These are phyloP conservation scores for Pyricularia pennisetigena DNA, from an alignment of 2,329 filamentous ascomycete species.

Conservation along the genomic window DNA sequence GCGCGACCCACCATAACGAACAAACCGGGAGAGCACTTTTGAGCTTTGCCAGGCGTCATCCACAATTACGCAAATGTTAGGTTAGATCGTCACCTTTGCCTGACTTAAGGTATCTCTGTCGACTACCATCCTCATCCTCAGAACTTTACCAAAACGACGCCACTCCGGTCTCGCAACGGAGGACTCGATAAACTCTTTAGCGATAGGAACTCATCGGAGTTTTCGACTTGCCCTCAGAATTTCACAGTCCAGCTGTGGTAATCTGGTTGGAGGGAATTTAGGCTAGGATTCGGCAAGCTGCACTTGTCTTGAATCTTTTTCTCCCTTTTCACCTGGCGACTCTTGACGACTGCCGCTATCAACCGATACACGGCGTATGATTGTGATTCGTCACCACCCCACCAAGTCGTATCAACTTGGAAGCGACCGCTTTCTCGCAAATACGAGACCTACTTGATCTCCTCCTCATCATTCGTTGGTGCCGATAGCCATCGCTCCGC, in stretches of 20 bases:
- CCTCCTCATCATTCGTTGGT: constrained; percentile 2
- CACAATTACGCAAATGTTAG: constrained; percentile 6
- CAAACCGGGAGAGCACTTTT: constrained; percentile 3
- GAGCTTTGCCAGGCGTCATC: constrained; percentile 4
- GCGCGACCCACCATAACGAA: constrained; percentile 2
- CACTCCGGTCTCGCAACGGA: not conserved
- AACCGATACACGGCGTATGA: not conserved
- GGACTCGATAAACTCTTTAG: not conserved
- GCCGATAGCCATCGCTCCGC: not conserved
- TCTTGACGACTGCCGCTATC: constrained; percentile 3
- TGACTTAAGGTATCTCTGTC: not conserved
- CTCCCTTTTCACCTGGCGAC: not conserved
- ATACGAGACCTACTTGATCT: not conserved
- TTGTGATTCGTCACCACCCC: not conserved
- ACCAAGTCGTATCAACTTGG: not conserved
- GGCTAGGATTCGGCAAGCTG: constrained; percentile 3
- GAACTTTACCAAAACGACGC: not conserved
- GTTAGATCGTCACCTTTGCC: not conserved
- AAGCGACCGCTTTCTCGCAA: not conserved
- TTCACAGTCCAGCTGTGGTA: not conserved
- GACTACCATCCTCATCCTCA: not conserved
- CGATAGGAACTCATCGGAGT: not conserved
- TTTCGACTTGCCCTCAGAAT: not conserved
- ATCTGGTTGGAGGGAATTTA: not conserved
- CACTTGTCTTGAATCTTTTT: constrained; percentile 6